Percentiles rank a stretch among this genome's conserved stretches.
Conservation (phyloP, 73 alveolate genomes). For the Uronychia binucleata region DNA sequence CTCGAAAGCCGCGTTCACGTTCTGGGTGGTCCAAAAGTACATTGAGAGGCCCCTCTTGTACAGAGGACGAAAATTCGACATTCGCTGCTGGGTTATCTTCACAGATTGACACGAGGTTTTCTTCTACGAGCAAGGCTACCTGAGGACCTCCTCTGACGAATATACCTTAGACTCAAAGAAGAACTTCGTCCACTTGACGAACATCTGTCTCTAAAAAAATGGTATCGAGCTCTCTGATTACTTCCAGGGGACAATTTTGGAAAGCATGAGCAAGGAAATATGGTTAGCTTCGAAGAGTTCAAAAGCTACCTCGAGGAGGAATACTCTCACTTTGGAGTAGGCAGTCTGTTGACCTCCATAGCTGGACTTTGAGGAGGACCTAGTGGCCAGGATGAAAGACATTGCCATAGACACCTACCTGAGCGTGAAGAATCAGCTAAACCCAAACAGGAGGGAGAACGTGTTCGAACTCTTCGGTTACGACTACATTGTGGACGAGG, state of each 20-base stretch:
- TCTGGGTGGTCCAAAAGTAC: slow-evolving; percentile 90
- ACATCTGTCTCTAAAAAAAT: slow-evolving; percentile 83
- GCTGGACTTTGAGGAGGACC: slow-evolving; percentile 78
- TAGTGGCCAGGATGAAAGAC: slow-evolving; percentile 85
- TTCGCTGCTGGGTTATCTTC: slow-evolving; percentile 89
- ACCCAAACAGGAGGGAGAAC: slow-evolving; percentile 70
- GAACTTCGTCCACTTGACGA: slow-evolving; percentile 87
- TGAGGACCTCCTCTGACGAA: slow-evolving; percentile 81
- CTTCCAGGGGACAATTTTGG: slow-evolving; percentile 79
- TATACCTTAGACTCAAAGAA: no score
- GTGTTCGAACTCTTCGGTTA: slow-evolving; percentile 84
- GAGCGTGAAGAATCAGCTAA: slow-evolving; percentile 23
- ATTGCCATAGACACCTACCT: slow-evolving; percentile 44
- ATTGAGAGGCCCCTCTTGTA: slow-evolving; percentile 87
- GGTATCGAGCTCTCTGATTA: no score
- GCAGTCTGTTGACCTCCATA: no score
- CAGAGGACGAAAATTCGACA: slow-evolving; percentile 90
- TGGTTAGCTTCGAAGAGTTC: slow-evolving; percentile 75
- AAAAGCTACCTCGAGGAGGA: slow-evolving; percentile 73
- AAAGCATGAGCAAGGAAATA: slow-evolving; percentile 90
- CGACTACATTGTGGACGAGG: slow-evolving; percentile 72
- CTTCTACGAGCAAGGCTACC: slow-evolving; percentile 75
- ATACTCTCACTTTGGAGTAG: slow-evolving; percentile 70
- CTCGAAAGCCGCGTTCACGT: slow-evolving; percentile 40
- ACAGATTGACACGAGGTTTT: slow-evolving; percentile 69